Percentiles rank a stretch among this genome's conserved stretches.
These are phyloP conservation scores for Marasmius oreades DNA, from an alignment of 1,284 basidiomycete genomes.

Conservation along the genomic window DNA sequence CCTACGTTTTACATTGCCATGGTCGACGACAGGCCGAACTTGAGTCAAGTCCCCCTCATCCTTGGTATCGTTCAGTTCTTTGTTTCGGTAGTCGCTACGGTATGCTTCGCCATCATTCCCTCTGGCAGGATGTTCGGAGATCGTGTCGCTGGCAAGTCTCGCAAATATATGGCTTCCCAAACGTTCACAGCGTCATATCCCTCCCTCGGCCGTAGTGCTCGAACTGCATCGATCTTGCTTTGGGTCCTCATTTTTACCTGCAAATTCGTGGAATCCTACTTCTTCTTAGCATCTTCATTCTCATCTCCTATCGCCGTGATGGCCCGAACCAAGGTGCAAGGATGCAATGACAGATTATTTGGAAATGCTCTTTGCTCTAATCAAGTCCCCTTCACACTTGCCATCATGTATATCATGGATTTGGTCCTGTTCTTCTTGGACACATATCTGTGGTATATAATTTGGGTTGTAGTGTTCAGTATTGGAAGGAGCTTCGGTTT, in stretches of 20 bases:
- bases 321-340: conserved; percentile 86
- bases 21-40: conserved; percentile 58
- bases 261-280: conserved; percentile 94
- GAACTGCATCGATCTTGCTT: conserved; percentile 77
- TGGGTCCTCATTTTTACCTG: conserved; percentile 90
- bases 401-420: conserved; percentile 98
- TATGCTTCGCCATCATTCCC: conserved; percentile 81
- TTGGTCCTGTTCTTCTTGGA: conserved; percentile 94
- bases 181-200: conserved; percentile 97
- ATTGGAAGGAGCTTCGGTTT: conserved; percentile 86
- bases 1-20: conserved; percentile 90
- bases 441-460: conserved; percentile 96
- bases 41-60: conserved; percentile 71
- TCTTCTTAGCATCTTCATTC: conserved; percentile 93
- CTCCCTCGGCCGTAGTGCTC: conserved; percentile 58
- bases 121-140: conserved; percentile 95
- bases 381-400: conserved; percentile 86
- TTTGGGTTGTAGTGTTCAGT: conserved; percentile 95
- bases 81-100: conserved; percentile 76
- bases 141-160: conserved; percentile 87
- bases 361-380: conserved; percentile 79
- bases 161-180: conserved; percentile 95
- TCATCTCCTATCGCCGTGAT: conserved; percentile 89
- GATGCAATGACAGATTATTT: conserved; percentile 81
- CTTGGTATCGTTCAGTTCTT: conserved; percentile 88